These are phyloP conservation scores for Cladochytrium replicatum DNA, from an alignment of 192 early-diverging fungal genomes.

Conservation along the genomic window DNA sequence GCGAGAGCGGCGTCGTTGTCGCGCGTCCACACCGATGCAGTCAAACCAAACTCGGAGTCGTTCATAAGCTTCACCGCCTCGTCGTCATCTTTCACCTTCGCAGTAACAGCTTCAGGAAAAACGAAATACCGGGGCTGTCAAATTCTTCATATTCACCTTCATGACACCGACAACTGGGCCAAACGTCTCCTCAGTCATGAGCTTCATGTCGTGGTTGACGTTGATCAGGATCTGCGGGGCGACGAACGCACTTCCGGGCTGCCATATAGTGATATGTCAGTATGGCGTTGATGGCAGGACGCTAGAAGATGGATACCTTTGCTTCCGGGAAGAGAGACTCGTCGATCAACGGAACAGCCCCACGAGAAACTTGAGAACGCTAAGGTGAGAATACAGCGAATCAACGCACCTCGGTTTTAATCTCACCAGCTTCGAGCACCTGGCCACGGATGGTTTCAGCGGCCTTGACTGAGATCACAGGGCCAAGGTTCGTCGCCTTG, in stretches of 20 bases:
- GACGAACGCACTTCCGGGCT: conserved; percentile 52
- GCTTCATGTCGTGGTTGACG: conserved; percentile 60
- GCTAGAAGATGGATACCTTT: conserved; percentile 20
- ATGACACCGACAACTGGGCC: conserved; percentile 73
- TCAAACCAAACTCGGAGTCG: conserved; percentile 68
- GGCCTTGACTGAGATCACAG: conserved; percentile 57
- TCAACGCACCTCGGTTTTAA: neutral
- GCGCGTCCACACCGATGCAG: conserved; percentile 70
- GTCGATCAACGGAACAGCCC: conserved; percentile 58
- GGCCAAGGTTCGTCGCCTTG: conserved; percentile 55
- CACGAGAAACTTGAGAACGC: conserved; percentile 40
- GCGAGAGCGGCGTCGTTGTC: conserved; percentile 44
- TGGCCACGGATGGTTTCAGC: conserved; percentile 61
- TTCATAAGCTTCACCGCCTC: conserved; percentile 74
- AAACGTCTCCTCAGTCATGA: conserved; percentile 80
- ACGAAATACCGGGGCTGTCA: neutral
- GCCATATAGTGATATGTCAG: neutral
- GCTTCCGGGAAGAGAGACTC: conserved; percentile 41
- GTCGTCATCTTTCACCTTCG: conserved; percentile 30
- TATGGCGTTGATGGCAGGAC: neutral
- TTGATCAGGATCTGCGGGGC: conserved; percentile 67
- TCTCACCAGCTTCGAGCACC: conserved; percentile 52
- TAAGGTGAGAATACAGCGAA: neutral
- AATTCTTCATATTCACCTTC: conserved; percentile 32
- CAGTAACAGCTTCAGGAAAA: neutral